Evolutionary conservation across 441 rosid genomes (phyloP).

Genomic region (Croton setiger): DNA sequence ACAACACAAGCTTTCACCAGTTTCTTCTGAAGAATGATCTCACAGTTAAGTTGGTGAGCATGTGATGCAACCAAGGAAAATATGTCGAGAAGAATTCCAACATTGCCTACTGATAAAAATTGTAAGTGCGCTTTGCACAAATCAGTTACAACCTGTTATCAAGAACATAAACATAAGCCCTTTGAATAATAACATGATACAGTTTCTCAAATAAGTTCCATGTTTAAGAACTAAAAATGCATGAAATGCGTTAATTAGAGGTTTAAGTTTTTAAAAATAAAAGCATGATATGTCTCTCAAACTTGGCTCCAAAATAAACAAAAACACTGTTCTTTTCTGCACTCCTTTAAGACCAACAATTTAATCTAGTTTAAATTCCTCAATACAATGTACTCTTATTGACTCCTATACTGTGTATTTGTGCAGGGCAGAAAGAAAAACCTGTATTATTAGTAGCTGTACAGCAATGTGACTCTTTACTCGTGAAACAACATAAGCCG

Average conservation of each 20-base stretch:
- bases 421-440: conserved; percentile 25
- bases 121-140: conserved; percentile 48
- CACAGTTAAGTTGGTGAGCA: conserved; percentile 64
- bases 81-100: conserved; percentile 48
- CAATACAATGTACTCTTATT: neutral
- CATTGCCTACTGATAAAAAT: conserved; percentile 46
- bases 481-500: conserved; percentile 78
- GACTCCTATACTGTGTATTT: neutral
- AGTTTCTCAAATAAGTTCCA: too few relatives aligned
- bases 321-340: neutral
- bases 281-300: too few relatives aligned
- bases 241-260: too few relatives aligned
- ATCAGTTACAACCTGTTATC: conserved; percentile 70
- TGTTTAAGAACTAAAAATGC: too few relatives aligned
- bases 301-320: too few relatives aligned
- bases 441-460: conserved; percentile 82
- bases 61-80: conserved; percentile 63
- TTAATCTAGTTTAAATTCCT: neutral
- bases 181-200: neutral
- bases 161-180: neutral
- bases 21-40: conserved; percentile 55
- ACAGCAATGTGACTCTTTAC: conserved; percentile 78
- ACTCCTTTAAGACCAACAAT: neutral
- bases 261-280: too few relatives aligned
- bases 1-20: conserved; percentile 69